Conservation (phyloP, 345 rosid species). For the Hirschfeldia incana region DNA sequence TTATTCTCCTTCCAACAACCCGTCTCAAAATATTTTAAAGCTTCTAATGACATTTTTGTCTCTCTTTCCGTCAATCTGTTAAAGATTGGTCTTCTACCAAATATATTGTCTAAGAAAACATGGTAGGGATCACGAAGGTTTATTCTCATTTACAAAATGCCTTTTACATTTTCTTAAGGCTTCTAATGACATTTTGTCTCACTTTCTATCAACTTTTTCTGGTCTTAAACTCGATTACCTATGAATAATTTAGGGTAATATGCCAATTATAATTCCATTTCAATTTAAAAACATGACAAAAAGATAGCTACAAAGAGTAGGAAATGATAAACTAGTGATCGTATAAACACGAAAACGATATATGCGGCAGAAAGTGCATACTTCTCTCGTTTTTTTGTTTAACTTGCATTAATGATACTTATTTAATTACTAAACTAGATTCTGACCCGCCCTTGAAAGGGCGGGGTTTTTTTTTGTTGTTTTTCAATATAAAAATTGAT, state of each 20-base stretch:
- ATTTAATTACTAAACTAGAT: no score
- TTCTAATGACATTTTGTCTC: slow-evolving; percentile 25
- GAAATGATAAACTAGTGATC: slow-evolving; percentile 16
- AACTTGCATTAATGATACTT: background rate
- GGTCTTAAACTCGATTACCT: slow-evolving; percentile 21
- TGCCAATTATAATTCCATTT: slow-evolving; percentile 12
- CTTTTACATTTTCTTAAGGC: slow-evolving; percentile 28
- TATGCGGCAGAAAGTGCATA: slow-evolving; percentile 28
- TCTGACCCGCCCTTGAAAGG: no score
- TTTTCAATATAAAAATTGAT: no score
- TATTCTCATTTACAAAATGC: slow-evolving; percentile 23
- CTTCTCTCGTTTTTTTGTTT: slow-evolving; percentile 6
- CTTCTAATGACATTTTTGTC: slow-evolving; percentile 25
- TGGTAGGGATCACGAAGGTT: slow-evolving; percentile 34
- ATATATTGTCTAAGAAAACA: slow-evolving; percentile 4
- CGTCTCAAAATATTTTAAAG: slow-evolving; percentile 13
- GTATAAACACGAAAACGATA: slow-evolving; percentile 33
- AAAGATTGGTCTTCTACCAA: slow-evolving; percentile 20
- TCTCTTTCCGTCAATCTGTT: slow-evolving; percentile 14
- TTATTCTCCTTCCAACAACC: slow-evolving; percentile 29
- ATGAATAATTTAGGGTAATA: slow-evolving; percentile 24
- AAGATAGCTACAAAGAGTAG: slow-evolving; percentile 13
- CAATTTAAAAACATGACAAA: background rate
- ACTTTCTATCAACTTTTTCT: slow-evolving; percentile 30
- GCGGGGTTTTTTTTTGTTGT: no score